phyloP scores from a whole-genome alignment of 345 rosid genomes.

The Eucalyptus cloeziana region DNA sequence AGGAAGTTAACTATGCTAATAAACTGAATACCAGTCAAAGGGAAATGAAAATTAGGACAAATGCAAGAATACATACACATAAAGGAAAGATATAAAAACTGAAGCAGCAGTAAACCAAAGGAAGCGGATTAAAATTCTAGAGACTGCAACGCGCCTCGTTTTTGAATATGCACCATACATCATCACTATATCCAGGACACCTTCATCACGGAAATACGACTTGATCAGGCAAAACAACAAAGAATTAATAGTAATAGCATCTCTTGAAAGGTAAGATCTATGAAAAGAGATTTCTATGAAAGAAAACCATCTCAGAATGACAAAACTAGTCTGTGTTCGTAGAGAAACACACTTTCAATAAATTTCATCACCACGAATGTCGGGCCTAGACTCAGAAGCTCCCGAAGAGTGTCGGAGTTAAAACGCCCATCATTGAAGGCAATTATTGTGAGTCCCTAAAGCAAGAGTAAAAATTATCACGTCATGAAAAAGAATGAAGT shows the following conservation, averaged over 20 bases:
- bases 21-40: background rate
- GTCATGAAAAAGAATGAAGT: background rate
- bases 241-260: background rate
- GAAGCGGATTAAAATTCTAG: slow-evolving; percentile 84
- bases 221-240: background rate
- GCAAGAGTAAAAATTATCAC: background rate
- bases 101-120: slow-evolving; percentile 77
- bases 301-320: background rate
- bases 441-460: slow-evolving; percentile 73
- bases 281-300: background rate
- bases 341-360: slow-evolving; percentile 51
- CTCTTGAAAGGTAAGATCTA: background rate
- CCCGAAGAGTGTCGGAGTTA: slow-evolving; percentile 39
- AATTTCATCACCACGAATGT: slow-evolving; percentile 94
- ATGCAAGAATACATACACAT: slow-evolving; percentile 53
- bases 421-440: slow-evolving; percentile 61
- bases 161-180: slow-evolving; percentile 98
- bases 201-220: slow-evolving; percentile 19
- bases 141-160: slow-evolving; percentile 59
- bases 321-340: background rate
- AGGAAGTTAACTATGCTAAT: background rate
- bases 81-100: slow-evolving; percentile 63
- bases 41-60: background rate
- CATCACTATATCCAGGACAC: slow-evolving; percentile 85
- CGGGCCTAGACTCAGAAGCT: slow-evolving; percentile 89